Evolutionary conservation across 371 early-diverging fungal species (phyloP).

Genomic region (Amoeboaphelidium protococcarum): DNA sequence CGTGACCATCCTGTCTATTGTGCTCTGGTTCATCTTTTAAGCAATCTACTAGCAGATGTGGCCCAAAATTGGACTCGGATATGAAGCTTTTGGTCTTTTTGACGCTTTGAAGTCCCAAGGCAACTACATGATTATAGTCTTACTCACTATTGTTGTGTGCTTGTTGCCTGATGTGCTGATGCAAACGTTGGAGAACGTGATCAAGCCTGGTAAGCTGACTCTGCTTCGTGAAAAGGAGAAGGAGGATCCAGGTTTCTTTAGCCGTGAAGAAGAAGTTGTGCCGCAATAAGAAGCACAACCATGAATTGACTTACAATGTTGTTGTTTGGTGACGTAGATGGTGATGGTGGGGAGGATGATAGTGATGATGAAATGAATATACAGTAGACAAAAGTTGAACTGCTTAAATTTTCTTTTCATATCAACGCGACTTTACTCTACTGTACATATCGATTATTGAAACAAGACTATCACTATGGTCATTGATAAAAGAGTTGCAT

Average conservation of each 20-base stretch:
- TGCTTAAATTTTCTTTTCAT: no score
- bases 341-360: slow-evolving; percentile 77
- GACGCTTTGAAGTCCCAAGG: background rate
- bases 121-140: background rate
- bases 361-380: slow-evolving; percentile 28
- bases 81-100: background rate
- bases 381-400: no score
- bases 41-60: slow-evolving; percentile 19
- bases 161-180: background rate
- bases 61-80: background rate
- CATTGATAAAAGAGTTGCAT: no score
- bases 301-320: slow-evolving; percentile 37
- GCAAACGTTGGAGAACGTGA: background rate
- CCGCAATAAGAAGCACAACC: slow-evolving; percentile 2
- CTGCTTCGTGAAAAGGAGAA: background rate
- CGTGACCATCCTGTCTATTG: slow-evolving; percentile 17
- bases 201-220: background rate
- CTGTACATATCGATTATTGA: no score
- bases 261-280: no score
- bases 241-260: background rate
- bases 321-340: slow-evolving; percentile 93
- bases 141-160: background rate
- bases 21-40: slow-evolving; percentile 26
- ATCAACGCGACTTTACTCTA: no score
- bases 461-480: no score